These are phyloP conservation scores for Xylariaceae sp. DNA, from an alignment of 2,329 filamentous ascomycete genomes.

Conservation along the genomic window DNA sequence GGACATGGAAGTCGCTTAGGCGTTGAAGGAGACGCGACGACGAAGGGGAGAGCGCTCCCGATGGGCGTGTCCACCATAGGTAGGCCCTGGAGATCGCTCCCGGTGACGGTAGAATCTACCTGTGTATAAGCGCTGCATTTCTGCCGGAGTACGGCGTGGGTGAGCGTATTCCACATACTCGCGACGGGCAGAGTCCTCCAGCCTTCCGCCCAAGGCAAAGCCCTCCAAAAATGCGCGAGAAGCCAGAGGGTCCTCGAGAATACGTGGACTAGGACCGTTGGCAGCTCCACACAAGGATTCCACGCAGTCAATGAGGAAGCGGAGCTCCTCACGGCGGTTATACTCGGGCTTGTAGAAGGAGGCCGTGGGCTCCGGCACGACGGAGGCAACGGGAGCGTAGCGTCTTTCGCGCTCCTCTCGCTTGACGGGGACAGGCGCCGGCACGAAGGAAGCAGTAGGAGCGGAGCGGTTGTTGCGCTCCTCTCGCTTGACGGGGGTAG, in stretches of 20 bases:
- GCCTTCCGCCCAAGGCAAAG: constrained; percentile 24
- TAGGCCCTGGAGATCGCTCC: constrained; percentile 20
- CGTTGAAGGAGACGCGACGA: neutral
- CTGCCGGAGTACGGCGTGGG: neutral
- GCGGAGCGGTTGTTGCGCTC: neutral
- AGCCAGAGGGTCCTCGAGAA: constrained; percentile 28
- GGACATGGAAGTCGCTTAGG: too few species aligned
- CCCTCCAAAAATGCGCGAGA: constrained; percentile 34
- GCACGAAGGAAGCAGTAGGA: neutral
- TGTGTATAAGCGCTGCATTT: neutral
- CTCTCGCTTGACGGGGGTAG: neutral
- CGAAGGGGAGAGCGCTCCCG: constrained; percentile 19
- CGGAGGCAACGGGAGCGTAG: neutral
- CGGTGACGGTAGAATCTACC: constrained; percentile 2
- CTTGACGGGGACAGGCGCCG: neutral
- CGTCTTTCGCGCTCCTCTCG: neutral
- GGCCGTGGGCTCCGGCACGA: neutral
- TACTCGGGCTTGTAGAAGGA: neutral
- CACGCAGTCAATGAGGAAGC: constrained; percentile 21
- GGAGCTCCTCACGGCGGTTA: constrained; percentile 14
- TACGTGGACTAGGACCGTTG: constrained; percentile 16
- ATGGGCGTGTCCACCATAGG: constrained; percentile 3
- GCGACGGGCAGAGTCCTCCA: constrained; percentile 1
- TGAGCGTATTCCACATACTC: neutral
- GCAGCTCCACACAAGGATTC: constrained; percentile 22